Percentiles rank a stretch among this genome's conserved stretches.
Conservation (phyloP, 2,329 filamentous ascomycete species). For the Xylaria hypoxylon region DNA sequence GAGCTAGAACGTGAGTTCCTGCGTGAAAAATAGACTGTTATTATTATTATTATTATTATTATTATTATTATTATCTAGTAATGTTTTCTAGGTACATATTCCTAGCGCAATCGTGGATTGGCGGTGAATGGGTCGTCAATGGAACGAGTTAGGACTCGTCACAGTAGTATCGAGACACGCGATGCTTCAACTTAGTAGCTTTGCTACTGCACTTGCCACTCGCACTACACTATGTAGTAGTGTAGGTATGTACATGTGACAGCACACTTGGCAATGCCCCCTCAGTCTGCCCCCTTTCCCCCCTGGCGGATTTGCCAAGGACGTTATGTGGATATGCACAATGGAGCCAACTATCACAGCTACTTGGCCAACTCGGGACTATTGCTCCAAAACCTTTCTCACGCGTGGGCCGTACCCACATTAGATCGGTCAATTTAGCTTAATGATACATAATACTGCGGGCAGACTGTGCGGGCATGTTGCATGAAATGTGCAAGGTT, state of each 20-base stretch:
- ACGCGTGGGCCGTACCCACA: neutral
- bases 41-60: too few relatives aligned
- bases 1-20: neutral
- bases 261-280: neutral
- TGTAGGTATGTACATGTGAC: neutral
- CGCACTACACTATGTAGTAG: too few relatives aligned
- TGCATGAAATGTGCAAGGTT: too few relatives aligned
- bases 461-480: too few relatives aligned
- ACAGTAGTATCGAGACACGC: neutral
- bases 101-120: neutral
- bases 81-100: neutral
- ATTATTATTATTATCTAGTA: neutral
- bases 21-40: too few relatives aligned
- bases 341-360: neutral
- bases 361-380: neutral
- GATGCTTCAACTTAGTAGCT: too few relatives aligned
- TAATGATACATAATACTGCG: neutral
- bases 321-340: neutral
- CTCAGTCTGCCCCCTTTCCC: neutral
- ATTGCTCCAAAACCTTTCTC: neutral
- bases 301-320: conserved; percentile 2
- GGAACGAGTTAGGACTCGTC: neutral
- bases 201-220: too few relatives aligned
- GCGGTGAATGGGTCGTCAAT: neutral
- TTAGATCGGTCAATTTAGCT: neutral